phyloP scores from a whole-genome alignment of 306 rosid genomes.

The Aeschynomene evenia region DNA sequence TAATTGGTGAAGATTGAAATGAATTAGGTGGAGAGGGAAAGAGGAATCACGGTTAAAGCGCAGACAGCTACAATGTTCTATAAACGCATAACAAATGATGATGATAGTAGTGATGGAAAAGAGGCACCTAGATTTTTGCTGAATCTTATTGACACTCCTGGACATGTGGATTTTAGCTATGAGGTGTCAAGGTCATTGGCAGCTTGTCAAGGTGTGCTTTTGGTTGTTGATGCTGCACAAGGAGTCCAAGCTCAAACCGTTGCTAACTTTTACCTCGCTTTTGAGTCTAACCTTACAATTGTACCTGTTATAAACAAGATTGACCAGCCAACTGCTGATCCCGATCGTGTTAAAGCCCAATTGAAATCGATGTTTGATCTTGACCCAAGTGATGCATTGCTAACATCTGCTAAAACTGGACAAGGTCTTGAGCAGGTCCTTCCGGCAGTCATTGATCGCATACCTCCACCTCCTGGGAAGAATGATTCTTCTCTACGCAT shows the following conservation, averaged over 20 bases:
- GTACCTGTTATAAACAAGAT: slow-evolving; percentile 86
- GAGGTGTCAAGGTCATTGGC: slow-evolving; percentile 93
- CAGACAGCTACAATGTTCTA: slow-evolving; percentile 97
- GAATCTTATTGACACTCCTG: slow-evolving; percentile 88
- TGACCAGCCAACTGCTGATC: slow-evolving; percentile 95
- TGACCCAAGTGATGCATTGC: slow-evolving; percentile 70
- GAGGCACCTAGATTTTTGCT: slow-evolving; percentile 48
- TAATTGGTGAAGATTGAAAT: slow-evolving; percentile 30
- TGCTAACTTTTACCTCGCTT: slow-evolving; percentile 90
- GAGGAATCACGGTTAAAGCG: slow-evolving; percentile 95
- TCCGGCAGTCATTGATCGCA: slow-evolving; percentile 80
- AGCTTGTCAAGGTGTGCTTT: slow-evolving; percentile 93
- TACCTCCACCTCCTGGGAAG: slow-evolving; percentile 86
- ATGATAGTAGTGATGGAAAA: slow-evolving; percentile 28
- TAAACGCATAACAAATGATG: slow-evolving; percentile 40
- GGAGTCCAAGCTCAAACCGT: slow-evolving; percentile 97
- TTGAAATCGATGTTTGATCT: slow-evolving; percentile 89
- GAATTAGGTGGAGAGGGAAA: slow-evolving; percentile 84
- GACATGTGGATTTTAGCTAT: slow-evolving; percentile 92
- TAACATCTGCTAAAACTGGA: slow-evolving; percentile 95
- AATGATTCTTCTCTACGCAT: slow-evolving; percentile 66
- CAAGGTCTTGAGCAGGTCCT: slow-evolving; percentile 87
- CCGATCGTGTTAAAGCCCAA: slow-evolving; percentile 81
- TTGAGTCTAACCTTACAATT: slow-evolving; percentile 70
- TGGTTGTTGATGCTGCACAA: slow-evolving; percentile 93